phyloP scores from a whole-genome alignment of 331 rosid species.

The Malus hybrid region DNA sequence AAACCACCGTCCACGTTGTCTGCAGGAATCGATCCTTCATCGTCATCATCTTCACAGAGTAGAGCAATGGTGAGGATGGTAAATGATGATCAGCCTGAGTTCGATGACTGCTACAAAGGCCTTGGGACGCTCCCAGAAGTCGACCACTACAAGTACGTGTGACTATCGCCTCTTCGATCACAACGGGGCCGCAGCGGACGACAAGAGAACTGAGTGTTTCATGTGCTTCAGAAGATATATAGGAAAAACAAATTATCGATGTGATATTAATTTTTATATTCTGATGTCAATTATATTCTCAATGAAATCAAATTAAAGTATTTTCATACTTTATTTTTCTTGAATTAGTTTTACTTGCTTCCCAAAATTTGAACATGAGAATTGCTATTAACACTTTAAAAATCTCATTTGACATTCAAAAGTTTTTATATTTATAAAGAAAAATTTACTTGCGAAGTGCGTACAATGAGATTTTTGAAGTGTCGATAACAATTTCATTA shows the following conservation, averaged over 20 bases:
- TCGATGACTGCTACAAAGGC: conserved; percentile 21
- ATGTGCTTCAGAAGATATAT: neutral
- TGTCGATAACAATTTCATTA: too few relatives aligned
- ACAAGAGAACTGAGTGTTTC: neutral
- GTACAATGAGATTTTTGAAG: rapidly evolving
- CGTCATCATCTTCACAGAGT: neutral
- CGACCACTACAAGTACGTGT: neutral
- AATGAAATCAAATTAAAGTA: neutral
- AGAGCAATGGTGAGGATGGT: neutral
- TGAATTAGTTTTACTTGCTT: neutral
- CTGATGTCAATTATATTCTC: neutral
- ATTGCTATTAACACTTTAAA: too few relatives aligned
- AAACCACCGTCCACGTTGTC: neutral
- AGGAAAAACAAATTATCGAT: neutral
- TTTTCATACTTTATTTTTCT: neutral
- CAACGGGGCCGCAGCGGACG: neutral
- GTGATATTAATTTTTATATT: neutral
- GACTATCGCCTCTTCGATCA: neutral
- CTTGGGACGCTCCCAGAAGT: conserved; percentile 32
- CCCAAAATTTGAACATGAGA: rapidly evolving
- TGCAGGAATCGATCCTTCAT: neutral
- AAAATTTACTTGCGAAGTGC: too few relatives aligned
- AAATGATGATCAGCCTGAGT: conserved; percentile 5
- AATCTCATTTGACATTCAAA: too few relatives aligned
- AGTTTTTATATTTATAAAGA: too few relatives aligned